Evolutionary conservation across 176 grass and related monocot genomes (phyloP), one percentile per base, ranked within the genome.

Genomic region (Saccharum officinarum): DNA sequence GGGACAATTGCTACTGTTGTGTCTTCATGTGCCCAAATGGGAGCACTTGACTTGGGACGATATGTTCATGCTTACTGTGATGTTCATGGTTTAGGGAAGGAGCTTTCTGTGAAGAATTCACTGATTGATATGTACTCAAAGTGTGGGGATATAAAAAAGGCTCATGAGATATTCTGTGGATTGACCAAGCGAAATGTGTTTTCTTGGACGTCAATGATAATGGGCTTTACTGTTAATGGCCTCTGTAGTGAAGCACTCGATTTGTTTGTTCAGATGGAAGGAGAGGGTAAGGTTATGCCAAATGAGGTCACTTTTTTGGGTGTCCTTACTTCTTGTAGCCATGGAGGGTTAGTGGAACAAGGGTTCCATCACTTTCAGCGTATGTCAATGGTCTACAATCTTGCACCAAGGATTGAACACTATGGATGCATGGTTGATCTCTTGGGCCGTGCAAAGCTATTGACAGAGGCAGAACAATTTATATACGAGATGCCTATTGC

Each of bases 51-150:
- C 76, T 78, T 91, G 63, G 95, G 95, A 33, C 85, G 39, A 11
- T 91, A 98, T 86, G 54, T 95, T 38, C 90, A 98, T 86, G 88
- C 87, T 49, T 98, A 95, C 74, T 98, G 89, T 85, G 84, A 93
- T 86, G 67, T 84, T 60, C 75, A 91, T 89, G 82, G 85, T 83
- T 83, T 95, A 90, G 85, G 87, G 41, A 88, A 91, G 31, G 73
- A 84, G 14, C 80, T 92, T 66, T 49, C 89, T 18, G 92, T 92
- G 77, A 95, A 92, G 80, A 98, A 93, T 87, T 90, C 93, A 18
- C 81, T 95, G 52, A 95, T 93, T 85, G 93, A 98, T 79, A 95
- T 98, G 95, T 98, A 98, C 77, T 98, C 92, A 2, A 95, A 95
- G 69, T 93, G 92, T 80, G 95, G 95, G 47, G 93, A 98, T 86